Percentiles rank a stretch among this genome's conserved stretches.
Evolutionary conservation across 2,329 filamentous ascomycete species (phyloP).

Genomic region (Claviceps monticola): DNA sequence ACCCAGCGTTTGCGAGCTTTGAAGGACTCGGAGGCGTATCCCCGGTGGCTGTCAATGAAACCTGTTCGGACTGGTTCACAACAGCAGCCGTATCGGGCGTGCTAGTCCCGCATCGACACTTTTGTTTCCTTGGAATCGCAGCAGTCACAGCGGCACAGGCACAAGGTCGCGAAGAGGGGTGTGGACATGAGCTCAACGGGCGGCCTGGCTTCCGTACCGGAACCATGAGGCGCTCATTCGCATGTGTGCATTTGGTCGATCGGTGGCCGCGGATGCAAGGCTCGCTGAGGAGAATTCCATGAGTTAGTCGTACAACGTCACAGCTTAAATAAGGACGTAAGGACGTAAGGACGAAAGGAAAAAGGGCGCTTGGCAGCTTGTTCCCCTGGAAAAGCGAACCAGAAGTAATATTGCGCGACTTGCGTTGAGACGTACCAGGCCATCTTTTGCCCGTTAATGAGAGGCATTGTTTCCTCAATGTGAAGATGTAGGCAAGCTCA

Average conservation of each 20-base stretch:
- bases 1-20: slow-evolving; percentile 18
- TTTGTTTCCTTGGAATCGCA: slow-evolving; percentile 44
- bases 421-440: slow-evolving; percentile 45
- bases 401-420: not conserved
- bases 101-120: slow-evolving; percentile 34
- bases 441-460: slow-evolving; percentile 59
- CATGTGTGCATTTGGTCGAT: slow-evolving; percentile 61
- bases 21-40: slow-evolving; percentile 17
- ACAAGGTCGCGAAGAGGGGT: slow-evolving; percentile 47
- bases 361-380: not conserved
- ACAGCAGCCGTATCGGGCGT: slow-evolving; percentile 13
- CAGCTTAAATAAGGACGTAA: too few species aligned
- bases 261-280: slow-evolving; percentile 65
- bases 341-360: not conserved
- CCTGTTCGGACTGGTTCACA: slow-evolving; percentile 12
- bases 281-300: slow-evolving; percentile 31
- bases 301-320: not conserved
- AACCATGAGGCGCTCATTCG: slow-evolving; percentile 51
- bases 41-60: slow-evolving; percentile 10
- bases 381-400: too few species aligned
- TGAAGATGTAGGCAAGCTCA: not conserved
- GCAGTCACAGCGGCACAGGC: slow-evolving; percentile 50
- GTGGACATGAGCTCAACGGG: slow-evolving; percentile 55
- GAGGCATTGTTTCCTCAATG: slow-evolving; percentile 37
- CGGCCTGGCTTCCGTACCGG: slow-evolving; percentile 60